Percentiles rank a stretch among this genome's conserved stretches.
phyloP scores from a whole-genome alignment of 2,329 filamentous ascomycete species.

The Tolypocladium ophioglossoides region DNA sequence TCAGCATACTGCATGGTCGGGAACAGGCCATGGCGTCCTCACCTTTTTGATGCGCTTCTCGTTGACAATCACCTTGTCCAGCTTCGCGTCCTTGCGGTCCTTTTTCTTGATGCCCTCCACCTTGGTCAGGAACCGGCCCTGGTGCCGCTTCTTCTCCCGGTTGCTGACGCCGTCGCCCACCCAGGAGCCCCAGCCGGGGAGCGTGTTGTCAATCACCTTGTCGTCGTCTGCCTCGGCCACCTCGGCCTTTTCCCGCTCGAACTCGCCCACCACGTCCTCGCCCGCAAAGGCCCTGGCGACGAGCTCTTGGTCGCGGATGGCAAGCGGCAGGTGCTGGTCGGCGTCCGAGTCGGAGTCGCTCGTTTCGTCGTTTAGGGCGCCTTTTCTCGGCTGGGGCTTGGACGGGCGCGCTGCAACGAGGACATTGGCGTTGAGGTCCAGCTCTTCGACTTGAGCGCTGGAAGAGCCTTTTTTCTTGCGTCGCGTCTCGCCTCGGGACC shows the following conservation, averaged over 20 bases:
- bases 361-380: slow-evolving; percentile 18
- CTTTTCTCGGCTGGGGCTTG: slow-evolving; percentile 18
- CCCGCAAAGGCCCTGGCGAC: slow-evolving; percentile 81
- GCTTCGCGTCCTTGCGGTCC: slow-evolving; percentile 70
- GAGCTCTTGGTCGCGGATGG: slow-evolving; percentile 53
- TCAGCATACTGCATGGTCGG: not conserved
- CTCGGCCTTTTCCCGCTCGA: slow-evolving; percentile 68
- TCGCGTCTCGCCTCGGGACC: slow-evolving; percentile 27
- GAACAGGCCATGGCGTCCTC: slow-evolving; percentile 10
- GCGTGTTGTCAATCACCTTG: slow-evolving; percentile 69
- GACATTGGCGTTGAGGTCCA: slow-evolving; percentile 28
- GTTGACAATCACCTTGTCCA: slow-evolving; percentile 81
- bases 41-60: slow-evolving; percentile 87
- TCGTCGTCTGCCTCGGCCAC: slow-evolving; percentile 68
- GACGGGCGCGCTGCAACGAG: slow-evolving; percentile 18
- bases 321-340: slow-evolving; percentile 42
- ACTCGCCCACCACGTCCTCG: slow-evolving; percentile 73
- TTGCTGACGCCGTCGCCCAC: slow-evolving; percentile 71
- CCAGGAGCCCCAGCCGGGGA: slow-evolving; percentile 94
- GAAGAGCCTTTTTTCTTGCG: slow-evolving; percentile 27
- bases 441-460: slow-evolving; percentile 20
- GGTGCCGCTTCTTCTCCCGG: slow-evolving; percentile 53
- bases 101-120: slow-evolving; percentile 64
- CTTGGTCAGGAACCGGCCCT: slow-evolving; percentile 52
- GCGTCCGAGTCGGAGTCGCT: slow-evolving; percentile 31